A percentile compares a stretch with the other conserved stretches of the same genome.
Conservation (phyloP, 495 filamentous ascomycete species). For the Trichoderma erinaceum region DNA sequence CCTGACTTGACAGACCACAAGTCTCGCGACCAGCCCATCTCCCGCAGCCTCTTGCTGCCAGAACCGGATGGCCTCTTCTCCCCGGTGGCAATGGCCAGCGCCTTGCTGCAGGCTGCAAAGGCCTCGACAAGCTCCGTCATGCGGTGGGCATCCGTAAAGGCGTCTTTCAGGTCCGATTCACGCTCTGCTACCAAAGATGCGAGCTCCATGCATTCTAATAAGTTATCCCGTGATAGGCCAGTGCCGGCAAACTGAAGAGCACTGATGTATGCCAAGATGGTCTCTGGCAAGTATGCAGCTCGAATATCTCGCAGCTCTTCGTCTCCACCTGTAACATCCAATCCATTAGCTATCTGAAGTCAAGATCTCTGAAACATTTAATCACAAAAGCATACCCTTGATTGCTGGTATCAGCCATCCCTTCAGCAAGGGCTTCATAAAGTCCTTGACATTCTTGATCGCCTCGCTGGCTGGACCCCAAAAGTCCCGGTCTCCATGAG, state of each 20-base stretch:
- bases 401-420: slow-evolving; percentile 36
- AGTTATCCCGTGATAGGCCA: slow-evolving; percentile 53
- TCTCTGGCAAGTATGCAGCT: slow-evolving; percentile 70
- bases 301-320: slow-evolving; percentile 51
- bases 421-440: slow-evolving; percentile 40
- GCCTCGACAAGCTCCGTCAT: slow-evolving; percentile 74
- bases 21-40: slow-evolving; percentile 47
- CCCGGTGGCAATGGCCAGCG: slow-evolving; percentile 59
- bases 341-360: slow-evolving; percentile 24
- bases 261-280: slow-evolving; percentile 71
- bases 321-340: slow-evolving; percentile 21
- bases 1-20: slow-evolving; percentile 43
- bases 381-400: slow-evolving; percentile 26
- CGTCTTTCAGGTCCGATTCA: slow-evolving; percentile 57
- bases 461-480: slow-evolving; percentile 35
- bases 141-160: slow-evolving; percentile 57
- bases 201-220: slow-evolving; percentile 74
- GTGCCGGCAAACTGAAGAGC: slow-evolving; percentile 64
- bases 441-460: slow-evolving; percentile 36
- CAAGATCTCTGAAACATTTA: no score
- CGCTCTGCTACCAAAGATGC: slow-evolving; percentile 59
- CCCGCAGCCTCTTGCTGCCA: slow-evolving; percentile 47
- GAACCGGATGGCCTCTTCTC: slow-evolving; percentile 37
- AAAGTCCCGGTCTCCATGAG: slow-evolving; percentile 34
- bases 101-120: slow-evolving; percentile 67